Evolutionary conservation across 176 grass and related monocot genomes (phyloP).

Genomic region (sorghum (Sorghum bicolor)): Sorghum_bicolor_NCBIv3 NC_012870.2:70326501-70327000

Average conservation of each 20-base stretch:
- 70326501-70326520: constrained; percentile 19
- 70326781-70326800: constrained; percentile 32
- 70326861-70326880: constrained; percentile 8
- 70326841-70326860: constrained; percentile 1
- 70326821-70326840: not conserved
- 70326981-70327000: constrained; percentile 16
- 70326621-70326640: not conserved
- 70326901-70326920: not conserved
- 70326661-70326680: constrained; percentile 18
- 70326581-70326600: not conserved
- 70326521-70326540: not conserved
- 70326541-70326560: not conserved
- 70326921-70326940: not conserved
- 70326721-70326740: not conserved
- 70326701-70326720: constrained; percentile 37
- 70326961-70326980: not conserved
- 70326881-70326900: constrained; percentile 13
- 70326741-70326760: constrained; percentile 37
- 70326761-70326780: constrained; percentile 18
- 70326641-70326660: not conserved
- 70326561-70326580: not conserved
- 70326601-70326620: not conserved
- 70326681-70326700: constrained; percentile 29
- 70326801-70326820: constrained; percentile 37
- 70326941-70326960: constrained; percentile 21